Conservation (phyloP, 495 filamentous ascomycete species). For the Penicillium diatomitis region DNA sequence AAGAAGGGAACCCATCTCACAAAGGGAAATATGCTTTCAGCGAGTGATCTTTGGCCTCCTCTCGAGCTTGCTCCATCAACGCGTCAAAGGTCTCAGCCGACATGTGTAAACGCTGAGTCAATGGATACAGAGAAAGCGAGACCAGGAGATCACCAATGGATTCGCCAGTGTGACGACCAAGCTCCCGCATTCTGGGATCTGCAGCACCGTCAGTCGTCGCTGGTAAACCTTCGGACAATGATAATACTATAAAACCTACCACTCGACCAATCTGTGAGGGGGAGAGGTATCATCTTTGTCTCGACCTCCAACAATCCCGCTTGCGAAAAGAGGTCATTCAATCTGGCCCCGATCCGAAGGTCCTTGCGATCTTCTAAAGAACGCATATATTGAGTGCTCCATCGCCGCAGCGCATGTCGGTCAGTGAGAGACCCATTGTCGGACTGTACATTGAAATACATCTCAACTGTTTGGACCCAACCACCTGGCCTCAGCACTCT, state of each 20-base stretch:
- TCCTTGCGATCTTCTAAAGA: constrained; percentile 62
- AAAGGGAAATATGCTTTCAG: constrained; percentile 72
- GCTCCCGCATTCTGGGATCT: constrained; percentile 54
- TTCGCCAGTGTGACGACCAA: constrained; percentile 51
- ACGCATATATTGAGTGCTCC: constrained; percentile 61
- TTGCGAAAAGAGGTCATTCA: constrained; percentile 51
- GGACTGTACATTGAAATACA: constrained; percentile 82
- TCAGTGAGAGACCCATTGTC: constrained; percentile 76
- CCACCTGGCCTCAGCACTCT: constrained; percentile 60
- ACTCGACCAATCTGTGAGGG: constrained; percentile 65
- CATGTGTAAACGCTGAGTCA: constrained; percentile 50
- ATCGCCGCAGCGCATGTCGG: constrained; percentile 59
- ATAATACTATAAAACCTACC: constrained; percentile 51
- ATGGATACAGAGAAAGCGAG: constrained; percentile 55
- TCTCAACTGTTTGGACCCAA: constrained; percentile 88
- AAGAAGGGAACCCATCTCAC: constrained; percentile 34
- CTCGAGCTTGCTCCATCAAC: constrained; percentile 55
- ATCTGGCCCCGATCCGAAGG: constrained; percentile 53
- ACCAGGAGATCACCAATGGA: constrained; percentile 53
- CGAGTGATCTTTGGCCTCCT: constrained; percentile 54
- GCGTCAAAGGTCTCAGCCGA: constrained; percentile 51
- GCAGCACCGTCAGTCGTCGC: neutral
- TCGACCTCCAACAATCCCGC: constrained; percentile 72
- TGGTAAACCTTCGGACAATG: no score
- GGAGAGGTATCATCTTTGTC: constrained; percentile 58